A percentile compares a stretch with the other conserved stretches of the same genome.
These are phyloP conservation scores for Cladobotryum protrusum DNA, from an alignment of 2,329 filamentous ascomycete species.

Conservation along the genomic window DNA sequence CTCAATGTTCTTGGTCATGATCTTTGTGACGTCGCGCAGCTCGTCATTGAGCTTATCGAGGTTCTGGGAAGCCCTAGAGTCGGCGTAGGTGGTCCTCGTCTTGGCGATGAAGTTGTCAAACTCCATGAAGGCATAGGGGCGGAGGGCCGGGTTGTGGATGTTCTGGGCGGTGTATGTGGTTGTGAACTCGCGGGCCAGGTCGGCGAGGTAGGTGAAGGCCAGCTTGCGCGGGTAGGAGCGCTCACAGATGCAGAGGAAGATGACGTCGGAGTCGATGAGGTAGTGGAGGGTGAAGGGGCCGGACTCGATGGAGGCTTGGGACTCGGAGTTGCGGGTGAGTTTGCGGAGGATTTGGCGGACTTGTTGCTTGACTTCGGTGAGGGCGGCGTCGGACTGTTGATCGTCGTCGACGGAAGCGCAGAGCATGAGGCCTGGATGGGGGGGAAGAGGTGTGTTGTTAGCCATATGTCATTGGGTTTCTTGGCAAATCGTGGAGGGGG, in stretches of 20 bases:
- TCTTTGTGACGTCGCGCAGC: slow-evolving; percentile 93
- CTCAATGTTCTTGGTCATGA: slow-evolving; percentile 99
- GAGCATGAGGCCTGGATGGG: slow-evolving; percentile 72
- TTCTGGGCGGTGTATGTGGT: slow-evolving; percentile 71
- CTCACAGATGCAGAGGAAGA: slow-evolving; percentile 93
- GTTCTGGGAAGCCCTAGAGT: slow-evolving; percentile 84
- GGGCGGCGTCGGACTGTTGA: slow-evolving; percentile 64
- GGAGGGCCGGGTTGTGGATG: slow-evolving; percentile 66
- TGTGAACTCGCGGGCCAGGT: slow-evolving; percentile 85
- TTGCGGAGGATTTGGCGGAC: slow-evolving; percentile 85
- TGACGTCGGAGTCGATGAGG: slow-evolving; percentile 72
- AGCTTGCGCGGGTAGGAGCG: slow-evolving; percentile 94
- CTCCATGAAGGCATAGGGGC: slow-evolving; percentile 94
- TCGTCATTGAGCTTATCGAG: slow-evolving; percentile 95
- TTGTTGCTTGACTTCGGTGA: slow-evolving; percentile 84
- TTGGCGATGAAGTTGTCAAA: slow-evolving; percentile 96
- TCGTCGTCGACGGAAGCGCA: slow-evolving; percentile 93
- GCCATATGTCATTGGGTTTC: neutral
- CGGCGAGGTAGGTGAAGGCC: slow-evolving; percentile 94
- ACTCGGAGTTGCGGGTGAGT: slow-evolving; percentile 80
- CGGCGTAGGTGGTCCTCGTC: slow-evolving; percentile 90
- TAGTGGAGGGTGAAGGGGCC: slow-evolving; percentile 82
- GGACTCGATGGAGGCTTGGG: slow-evolving; percentile 87
- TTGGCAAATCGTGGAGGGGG: slow-evolving; percentile 1
- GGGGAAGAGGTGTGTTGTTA: neutral